phyloP scores from a whole-genome alignment of 1,284 basidiomycete genomes.

The Sanghuangporus baumii region DNA sequence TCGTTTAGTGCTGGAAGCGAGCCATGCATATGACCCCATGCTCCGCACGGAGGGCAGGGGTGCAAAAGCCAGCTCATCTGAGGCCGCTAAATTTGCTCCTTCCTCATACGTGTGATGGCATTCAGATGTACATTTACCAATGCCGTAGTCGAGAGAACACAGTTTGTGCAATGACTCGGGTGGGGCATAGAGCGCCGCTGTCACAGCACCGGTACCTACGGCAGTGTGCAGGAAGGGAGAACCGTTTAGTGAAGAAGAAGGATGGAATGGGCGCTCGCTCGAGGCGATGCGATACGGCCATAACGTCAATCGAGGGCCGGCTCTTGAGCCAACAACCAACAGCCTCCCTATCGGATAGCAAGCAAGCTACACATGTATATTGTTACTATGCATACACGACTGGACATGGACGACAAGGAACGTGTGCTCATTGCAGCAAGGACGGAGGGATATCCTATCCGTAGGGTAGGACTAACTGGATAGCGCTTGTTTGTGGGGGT shows the following conservation, averaged over 20 bases:
- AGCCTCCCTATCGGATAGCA: too few species aligned
- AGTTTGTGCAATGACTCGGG: constrained; percentile 19
- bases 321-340: too few species aligned
- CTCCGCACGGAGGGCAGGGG: background rate
- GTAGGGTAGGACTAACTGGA: background rate
- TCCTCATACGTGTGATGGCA: background rate
- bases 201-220: constrained; percentile 25
- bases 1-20: constrained; percentile 31
- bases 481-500: background rate
- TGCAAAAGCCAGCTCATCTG: constrained; percentile 2
- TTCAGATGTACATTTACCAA: background rate
- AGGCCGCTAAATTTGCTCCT: constrained; percentile 4
- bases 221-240: constrained; percentile 19
- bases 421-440: background rate
- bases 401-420: background rate
- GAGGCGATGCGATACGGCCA: background rate
- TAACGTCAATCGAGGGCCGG: background rate
- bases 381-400: background rate
- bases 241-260: constrained; percentile 5
- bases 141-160: background rate
- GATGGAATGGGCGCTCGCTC: constrained; percentile 12
- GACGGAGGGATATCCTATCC: background rate
- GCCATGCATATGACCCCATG: constrained; percentile 14
- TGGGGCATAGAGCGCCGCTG: constrained; percentile 24
- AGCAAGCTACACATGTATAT: background rate